These are phyloP conservation scores for Ophidiomyces ophidiicola DNA, from an alignment of 2,329 filamentous ascomycete species.

Conservation along the genomic window DNA sequence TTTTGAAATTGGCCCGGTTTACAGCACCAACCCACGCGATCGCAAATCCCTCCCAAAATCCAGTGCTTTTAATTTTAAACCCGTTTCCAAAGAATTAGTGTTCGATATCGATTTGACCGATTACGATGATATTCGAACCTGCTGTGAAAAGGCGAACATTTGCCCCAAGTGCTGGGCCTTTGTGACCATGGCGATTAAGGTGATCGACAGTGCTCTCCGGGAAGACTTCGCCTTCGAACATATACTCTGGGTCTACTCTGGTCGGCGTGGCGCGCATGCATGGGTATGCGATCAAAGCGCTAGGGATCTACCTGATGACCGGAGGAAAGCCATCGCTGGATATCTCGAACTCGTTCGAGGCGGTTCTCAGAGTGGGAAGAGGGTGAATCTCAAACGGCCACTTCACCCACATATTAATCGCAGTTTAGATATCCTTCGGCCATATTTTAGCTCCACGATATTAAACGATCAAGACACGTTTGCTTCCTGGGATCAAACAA, in stretches of 20 bases:
- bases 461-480: conserved; percentile 81
- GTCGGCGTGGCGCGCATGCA: conserved; percentile 88
- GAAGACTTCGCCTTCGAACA: conserved; percentile 96
- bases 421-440: conserved; percentile 71
- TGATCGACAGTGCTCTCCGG: conserved; percentile 71
- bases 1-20: conserved; percentile 98
- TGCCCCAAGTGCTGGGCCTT: conserved; percentile 93
- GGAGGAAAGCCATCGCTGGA: conserved; percentile 69
- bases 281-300: conserved; percentile 94
- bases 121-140: conserved; percentile 93
- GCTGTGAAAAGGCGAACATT: conserved; percentile 86
- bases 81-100: conserved; percentile 83
- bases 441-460: conserved; percentile 72
- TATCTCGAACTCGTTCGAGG: conserved; percentile 88
- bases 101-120: conserved; percentile 99
- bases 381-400: conserved; percentile 70
- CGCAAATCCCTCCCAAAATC: conserved; percentile 75
- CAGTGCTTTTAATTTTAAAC: conserved; percentile 73
- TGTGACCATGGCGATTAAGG: conserved; percentile 94
- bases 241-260: conserved; percentile 97
- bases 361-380: conserved; percentile 73
- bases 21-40: conserved; percentile 84
- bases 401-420: conserved; percentile 81
- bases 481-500: conserved; percentile 54
- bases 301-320: conserved; percentile 70